Evolutionary conservation across 257 asterid species (phyloP).

Genomic region (Thymus mandschuricus): DNA sequence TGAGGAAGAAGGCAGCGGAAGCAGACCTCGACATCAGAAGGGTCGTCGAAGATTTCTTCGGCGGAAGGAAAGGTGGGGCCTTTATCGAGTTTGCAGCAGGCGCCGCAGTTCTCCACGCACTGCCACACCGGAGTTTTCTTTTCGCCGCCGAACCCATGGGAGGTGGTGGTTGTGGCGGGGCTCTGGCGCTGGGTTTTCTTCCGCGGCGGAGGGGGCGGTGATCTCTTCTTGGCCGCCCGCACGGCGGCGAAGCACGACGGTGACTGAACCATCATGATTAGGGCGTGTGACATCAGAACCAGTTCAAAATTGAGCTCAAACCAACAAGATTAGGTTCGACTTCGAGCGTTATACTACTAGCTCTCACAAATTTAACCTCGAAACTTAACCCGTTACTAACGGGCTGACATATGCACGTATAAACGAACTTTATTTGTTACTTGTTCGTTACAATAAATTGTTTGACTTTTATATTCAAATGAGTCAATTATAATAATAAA

Average conservation of each 20-base stretch:
- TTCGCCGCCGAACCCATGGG: constrained; percentile 64
- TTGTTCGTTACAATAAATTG: too few relatives aligned
- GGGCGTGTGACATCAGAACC: constrained; percentile 40
- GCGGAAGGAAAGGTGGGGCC: constrained; percentile 83
- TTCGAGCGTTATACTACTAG: too few relatives aligned
- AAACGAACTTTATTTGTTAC: too few relatives aligned
- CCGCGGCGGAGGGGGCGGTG: constrained; percentile 32
- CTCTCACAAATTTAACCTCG: too few relatives aligned
- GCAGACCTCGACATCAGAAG: constrained; percentile 76
- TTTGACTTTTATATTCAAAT: too few relatives aligned
- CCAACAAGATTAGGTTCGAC: not conserved
- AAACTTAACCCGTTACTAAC: too few relatives aligned
- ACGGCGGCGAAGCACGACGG: constrained; percentile 49
- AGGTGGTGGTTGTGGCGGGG: constrained; percentile 26
- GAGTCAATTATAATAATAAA: too few relatives aligned
- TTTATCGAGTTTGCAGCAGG: constrained; percentile 91
- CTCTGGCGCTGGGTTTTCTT: constrained; percentile 31
- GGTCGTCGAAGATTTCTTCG: constrained; percentile 80
- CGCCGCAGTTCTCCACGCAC: constrained; percentile 85
- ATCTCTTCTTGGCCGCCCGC: constrained; percentile 40
- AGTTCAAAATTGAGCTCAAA: not conserved
- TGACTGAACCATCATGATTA: constrained; percentile 39
- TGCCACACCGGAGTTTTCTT: constrained; percentile 78
- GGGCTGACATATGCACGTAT: too few relatives aligned
- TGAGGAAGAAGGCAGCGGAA: not conserved